phyloP scores from a whole-genome alignment of 2,329 filamentous ascomycete genomes.

The Endothia cerciana region DNA sequence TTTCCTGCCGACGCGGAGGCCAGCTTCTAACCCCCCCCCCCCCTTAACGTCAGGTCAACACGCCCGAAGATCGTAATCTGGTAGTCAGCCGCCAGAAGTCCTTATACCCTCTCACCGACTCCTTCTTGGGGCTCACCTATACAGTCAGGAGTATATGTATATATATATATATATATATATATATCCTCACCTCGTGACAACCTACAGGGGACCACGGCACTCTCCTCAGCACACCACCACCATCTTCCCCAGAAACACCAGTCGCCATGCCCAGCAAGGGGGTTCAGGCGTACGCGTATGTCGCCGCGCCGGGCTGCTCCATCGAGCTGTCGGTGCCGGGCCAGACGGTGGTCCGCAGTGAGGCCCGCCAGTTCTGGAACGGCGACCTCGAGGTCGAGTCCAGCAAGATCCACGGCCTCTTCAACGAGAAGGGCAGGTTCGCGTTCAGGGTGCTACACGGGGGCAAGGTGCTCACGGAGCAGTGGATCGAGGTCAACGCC shows the following conservation, averaged over 20 bases:
- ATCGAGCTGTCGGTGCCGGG: conserved; percentile 51
- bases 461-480: conserved; percentile 44
- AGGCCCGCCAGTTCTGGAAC: conserved; percentile 41
- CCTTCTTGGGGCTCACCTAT: too few relatives aligned
- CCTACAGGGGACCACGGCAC: too few relatives aligned
- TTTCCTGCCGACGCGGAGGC: neutral
- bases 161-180: too few relatives aligned
- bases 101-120: too few relatives aligned
- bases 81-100: too few relatives aligned
- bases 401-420: conserved; percentile 43
- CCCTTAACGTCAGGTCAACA: too few relatives aligned
- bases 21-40: too few relatives aligned
- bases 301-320: conserved; percentile 43
- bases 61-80: too few relatives aligned
- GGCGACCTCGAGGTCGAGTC: conserved; percentile 51
- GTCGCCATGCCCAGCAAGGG: conserved; percentile 48
- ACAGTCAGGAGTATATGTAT: too few relatives aligned
- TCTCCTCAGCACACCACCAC: too few relatives aligned
- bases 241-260: conserved; percentile 15
- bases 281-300: conserved; percentile 44
- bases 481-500: conserved; percentile 51
- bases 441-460: conserved; percentile 45
- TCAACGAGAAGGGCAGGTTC: conserved; percentile 51
- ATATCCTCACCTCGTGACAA: too few relatives aligned
- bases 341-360: conserved; percentile 38